phyloP scores from a whole-genome alignment of 1,284 basidiomycete species.

The Apiotrichum domesticum region DNA sequence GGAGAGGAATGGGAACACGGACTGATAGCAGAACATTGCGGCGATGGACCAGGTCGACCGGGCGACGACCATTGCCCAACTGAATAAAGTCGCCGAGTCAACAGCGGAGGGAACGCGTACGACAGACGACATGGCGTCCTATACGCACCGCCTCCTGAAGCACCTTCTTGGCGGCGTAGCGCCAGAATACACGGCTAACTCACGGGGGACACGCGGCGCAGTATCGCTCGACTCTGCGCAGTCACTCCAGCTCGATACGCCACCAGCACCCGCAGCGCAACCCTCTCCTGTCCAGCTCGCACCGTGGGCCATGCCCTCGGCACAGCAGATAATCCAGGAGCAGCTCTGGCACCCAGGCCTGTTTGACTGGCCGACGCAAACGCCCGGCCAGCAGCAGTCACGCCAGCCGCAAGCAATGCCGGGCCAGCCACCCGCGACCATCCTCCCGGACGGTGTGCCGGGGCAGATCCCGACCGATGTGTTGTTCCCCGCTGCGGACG shows the following conservation, averaged over 20 bases:
- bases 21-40: conserved; percentile 22
- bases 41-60: conserved; percentile 22
- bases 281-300: not conserved
- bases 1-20: not conserved
- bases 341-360: conserved; percentile 20
- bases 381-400: not conserved
- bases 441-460: conserved; percentile 2
- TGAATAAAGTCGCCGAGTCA: conserved; percentile 16
- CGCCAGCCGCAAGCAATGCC: not conserved
- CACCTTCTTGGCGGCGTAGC: conserved; percentile 20
- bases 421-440: not conserved
- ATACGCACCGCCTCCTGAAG: conserved; percentile 26
- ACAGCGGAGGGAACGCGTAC: conserved; percentile 17
- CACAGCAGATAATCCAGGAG: conserved; percentile 26
- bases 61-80: conserved; percentile 13
- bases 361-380: conserved; percentile 2
- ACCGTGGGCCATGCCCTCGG: conserved; percentile 18
- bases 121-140: conserved; percentile 28
- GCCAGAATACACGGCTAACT: conserved; percentile 5
- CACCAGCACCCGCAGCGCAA: not conserved
- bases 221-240: too few relatives aligned
- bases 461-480: conserved; percentile 10
- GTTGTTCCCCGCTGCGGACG: conserved; percentile 26
- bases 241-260: too few relatives aligned
- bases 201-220: too few relatives aligned